Conservation (phyloP, 2,329 filamentous ascomycete genomes). For the Mollisia scopiformis region DNA sequence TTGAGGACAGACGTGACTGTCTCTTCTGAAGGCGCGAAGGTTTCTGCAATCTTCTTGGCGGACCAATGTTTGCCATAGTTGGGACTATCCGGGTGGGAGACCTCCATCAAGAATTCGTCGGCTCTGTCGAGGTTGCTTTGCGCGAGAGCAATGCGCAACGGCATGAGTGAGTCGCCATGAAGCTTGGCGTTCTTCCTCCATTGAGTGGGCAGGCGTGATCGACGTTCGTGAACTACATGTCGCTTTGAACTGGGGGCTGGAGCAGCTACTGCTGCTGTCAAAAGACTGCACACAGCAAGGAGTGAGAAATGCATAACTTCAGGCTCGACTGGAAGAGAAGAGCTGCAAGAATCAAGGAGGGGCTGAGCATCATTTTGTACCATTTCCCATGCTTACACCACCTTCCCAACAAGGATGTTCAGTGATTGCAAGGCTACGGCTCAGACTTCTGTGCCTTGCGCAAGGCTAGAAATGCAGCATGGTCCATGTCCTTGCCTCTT, state of each 20-base stretch:
- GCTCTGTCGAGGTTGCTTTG: slow-evolving; percentile 48
- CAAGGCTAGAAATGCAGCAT: not conserved
- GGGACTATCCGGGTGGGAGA: slow-evolving; percentile 38
- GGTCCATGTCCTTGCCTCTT: not conserved
- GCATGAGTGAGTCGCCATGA: not conserved
- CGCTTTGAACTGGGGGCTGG: slow-evolving; percentile 1
- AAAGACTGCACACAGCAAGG: not conserved
- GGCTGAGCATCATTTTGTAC: not conserved
- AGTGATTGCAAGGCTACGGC: not conserved
- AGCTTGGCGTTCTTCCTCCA: slow-evolving; percentile 10
- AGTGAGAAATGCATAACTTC: slow-evolving; percentile 11
- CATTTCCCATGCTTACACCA: not conserved
- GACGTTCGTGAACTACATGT: slow-evolving; percentile 11
- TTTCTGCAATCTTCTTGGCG: slow-evolving; percentile 40
- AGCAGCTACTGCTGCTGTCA: slow-evolving; percentile 3
- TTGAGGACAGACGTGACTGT: slow-evolving; percentile 50
- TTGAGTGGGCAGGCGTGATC: not conserved
- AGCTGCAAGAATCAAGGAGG: not conserved
- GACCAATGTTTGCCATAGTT: slow-evolving; percentile 42
- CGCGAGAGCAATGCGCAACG: slow-evolving; percentile 42
- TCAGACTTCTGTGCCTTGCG: not conserved
- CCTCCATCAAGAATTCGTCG: slow-evolving; percentile 46
- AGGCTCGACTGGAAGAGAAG: not conserved
- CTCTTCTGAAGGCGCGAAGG: slow-evolving; percentile 46
- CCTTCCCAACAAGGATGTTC: not conserved